Percentiles rank a stretch among this genome's conserved stretches.
phyloP scores from a whole-genome alignment of 2,329 filamentous ascomycete genomes.

The Colletotrichum sp. region DNA sequence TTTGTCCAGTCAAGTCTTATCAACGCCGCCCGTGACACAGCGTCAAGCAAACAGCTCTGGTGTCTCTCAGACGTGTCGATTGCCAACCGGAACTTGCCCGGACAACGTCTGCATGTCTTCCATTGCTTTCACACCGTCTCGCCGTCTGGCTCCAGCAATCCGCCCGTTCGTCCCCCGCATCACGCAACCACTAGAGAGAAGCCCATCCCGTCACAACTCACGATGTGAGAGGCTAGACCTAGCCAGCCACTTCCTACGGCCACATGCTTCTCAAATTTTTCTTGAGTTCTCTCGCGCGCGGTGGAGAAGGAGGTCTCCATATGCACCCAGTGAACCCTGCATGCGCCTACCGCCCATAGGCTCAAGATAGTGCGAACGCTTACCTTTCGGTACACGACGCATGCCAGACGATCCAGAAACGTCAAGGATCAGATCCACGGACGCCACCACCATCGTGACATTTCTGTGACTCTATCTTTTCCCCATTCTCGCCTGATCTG shows the following conservation, averaged over 20 bases:
- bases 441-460: neutral
- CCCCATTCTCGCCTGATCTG: neutral
- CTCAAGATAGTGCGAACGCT: neutral
- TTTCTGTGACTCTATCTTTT: neutral
- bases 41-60: neutral
- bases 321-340: neutral
- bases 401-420: neutral
- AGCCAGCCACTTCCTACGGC: neutral
- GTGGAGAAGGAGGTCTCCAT: neutral
- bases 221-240: neutral
- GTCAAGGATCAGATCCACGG: neutral
- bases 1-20: neutral
- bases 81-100: neutral
- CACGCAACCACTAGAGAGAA: neutral
- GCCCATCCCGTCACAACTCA: neutral
- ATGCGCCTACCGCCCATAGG: neutral
- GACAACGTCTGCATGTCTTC: neutral
- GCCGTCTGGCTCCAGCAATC: neutral
- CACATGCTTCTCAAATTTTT: neutral
- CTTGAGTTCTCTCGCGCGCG: neutral
- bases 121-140: neutral
- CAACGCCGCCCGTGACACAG: neutral
- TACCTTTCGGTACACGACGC: neutral
- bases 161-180: neutral
- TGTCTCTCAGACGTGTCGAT: neutral